Conservation (phyloP, 441 rosid species). For the Croton laevigatus region DNA sequence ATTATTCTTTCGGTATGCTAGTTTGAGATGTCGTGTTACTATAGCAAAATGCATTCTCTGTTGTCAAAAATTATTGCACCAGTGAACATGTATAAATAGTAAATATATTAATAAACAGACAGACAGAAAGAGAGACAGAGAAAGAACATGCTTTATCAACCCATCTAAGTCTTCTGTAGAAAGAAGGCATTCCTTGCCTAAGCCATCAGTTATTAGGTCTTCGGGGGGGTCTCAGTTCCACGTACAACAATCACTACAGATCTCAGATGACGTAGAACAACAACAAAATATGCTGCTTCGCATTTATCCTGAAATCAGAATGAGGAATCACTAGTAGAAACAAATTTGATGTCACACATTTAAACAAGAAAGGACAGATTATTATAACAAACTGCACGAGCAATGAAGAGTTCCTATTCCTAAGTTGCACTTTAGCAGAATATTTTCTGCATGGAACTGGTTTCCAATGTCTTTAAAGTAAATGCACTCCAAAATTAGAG, state of each 20-base stretch:
- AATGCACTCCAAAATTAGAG: neutral
- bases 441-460: neutral
- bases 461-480: neutral
- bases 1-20: neutral
- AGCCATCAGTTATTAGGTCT: slow-evolving; percentile 93
- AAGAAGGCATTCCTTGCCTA: slow-evolving; percentile 68
- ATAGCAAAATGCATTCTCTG: neutral
- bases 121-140: slow-evolving; percentile 27
- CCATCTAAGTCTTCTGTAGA: slow-evolving; percentile 70
- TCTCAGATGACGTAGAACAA: slow-evolving; percentile 68
- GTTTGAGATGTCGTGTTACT: neutral
- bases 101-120: neutral
- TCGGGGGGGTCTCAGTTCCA: slow-evolving; percentile 96
- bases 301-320: slow-evolving; percentile 53
- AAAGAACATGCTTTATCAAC: slow-evolving; percentile 50
- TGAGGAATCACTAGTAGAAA: neutral
- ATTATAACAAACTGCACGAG: neutral
- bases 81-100: neutral
- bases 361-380: neutral
- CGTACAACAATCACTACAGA: slow-evolving; percentile 76
- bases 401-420: too few relatives aligned
- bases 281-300: slow-evolving; percentile 84
- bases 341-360: neutral
- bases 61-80: neutral
- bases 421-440: neutral